phyloP scores from a whole-genome alignment of 1,284 basidiomycete genomes.

The Pterula multifida region DNA sequence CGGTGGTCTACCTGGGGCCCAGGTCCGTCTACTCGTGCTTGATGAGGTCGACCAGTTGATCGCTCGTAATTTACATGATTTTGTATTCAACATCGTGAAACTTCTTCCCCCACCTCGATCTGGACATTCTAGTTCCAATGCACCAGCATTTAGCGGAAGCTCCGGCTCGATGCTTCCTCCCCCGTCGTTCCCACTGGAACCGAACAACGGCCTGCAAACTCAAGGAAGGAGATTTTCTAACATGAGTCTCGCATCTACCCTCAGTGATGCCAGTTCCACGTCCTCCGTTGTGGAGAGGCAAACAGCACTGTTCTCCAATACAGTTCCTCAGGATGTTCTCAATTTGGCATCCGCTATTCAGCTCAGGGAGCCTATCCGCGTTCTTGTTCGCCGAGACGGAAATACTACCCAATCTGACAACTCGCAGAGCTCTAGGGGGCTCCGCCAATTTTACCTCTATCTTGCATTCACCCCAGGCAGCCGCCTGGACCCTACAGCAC shows the following conservation, averaged over 20 bases:
- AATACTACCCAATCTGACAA: slow-evolving; percentile 66
- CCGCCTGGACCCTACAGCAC: slow-evolving; percentile 46
- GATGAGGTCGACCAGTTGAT: slow-evolving; percentile 98
- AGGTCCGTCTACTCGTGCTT: slow-evolving; percentile 85
- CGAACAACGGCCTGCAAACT: slow-evolving; percentile 35
- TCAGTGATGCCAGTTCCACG: slow-evolving; percentile 20
- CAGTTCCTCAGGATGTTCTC: slow-evolving; percentile 87
- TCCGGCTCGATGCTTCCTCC: slow-evolving; percentile 18
- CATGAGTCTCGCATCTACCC: slow-evolving; percentile 32
- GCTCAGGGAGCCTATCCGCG: slow-evolving; percentile 88
- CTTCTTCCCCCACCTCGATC: slow-evolving; percentile 78
- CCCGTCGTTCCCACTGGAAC: slow-evolving; percentile 41
- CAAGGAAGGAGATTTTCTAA: slow-evolving; percentile 48
- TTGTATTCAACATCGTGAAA: slow-evolving; percentile 86
- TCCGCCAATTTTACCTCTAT: slow-evolving; percentile 90
- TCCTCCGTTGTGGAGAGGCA: slow-evolving; percentile 63
- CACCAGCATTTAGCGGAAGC: slow-evolving; percentile 24
- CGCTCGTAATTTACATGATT: slow-evolving; percentile 91
- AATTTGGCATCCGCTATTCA: slow-evolving; percentile 84
- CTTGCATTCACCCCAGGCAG: slow-evolving; percentile 82
- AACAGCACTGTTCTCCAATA: slow-evolving; percentile 93
- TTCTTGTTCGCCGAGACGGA: slow-evolving; percentile 92
- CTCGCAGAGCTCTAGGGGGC: slow-evolving; percentile 64
- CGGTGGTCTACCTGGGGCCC: slow-evolving; percentile 63
- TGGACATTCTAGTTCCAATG: slow-evolving; percentile 35